These are phyloP conservation scores for Apiospora pterosperma DNA, from an alignment of 2,329 filamentous ascomycete genomes.

Conservation along the genomic window DNA sequence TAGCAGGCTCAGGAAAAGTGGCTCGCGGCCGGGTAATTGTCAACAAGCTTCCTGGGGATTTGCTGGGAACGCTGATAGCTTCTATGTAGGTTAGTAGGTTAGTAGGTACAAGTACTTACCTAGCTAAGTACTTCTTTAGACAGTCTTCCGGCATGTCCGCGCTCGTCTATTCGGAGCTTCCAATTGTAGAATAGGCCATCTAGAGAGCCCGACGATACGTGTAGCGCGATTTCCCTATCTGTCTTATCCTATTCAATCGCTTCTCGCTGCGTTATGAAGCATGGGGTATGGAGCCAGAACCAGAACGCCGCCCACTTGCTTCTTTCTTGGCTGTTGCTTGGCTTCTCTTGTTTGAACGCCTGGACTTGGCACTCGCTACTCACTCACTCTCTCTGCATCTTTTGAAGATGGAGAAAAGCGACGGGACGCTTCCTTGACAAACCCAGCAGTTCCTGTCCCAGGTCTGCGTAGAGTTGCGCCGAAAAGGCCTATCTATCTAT, in stretches of 20 bases:
- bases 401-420: background rate
- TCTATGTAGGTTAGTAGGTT: too few species aligned
- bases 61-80: too few species aligned
- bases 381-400: too few species aligned
- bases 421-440: too few species aligned
- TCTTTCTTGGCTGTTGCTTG: background rate
- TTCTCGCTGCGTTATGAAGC: background rate
- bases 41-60: slow-evolving; percentile 3
- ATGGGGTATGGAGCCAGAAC: background rate
- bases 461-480: background rate
- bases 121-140: background rate
- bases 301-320: too few species aligned
- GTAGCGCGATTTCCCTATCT: background rate
- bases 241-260: too few species aligned
- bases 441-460: background rate
- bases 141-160: background rate
- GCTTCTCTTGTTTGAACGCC: background rate
- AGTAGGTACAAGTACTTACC: too few species aligned
- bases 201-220: background rate
- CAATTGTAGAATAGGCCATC: background rate
- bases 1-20: too few species aligned
- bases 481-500: background rate
- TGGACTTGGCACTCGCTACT: background rate
- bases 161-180: background rate
- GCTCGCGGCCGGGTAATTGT: background rate